phyloP scores from a whole-genome alignment of 23 red algal species.

The Cyanidium caldarium region DNA sequence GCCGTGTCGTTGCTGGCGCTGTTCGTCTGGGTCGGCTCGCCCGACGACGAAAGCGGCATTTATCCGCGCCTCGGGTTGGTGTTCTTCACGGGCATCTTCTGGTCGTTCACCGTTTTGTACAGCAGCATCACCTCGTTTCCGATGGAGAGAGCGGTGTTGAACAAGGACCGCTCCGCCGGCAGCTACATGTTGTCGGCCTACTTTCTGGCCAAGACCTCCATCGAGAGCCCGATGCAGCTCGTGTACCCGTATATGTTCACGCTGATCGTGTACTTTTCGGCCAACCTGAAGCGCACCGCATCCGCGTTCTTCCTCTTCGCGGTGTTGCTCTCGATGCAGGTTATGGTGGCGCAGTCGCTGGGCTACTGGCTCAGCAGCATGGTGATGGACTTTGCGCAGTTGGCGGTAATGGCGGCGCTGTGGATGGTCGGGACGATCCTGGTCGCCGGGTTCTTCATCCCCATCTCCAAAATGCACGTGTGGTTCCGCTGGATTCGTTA shows the following conservation, averaged over 20 bases:
- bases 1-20: conserved; percentile 17
- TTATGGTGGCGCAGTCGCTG: conserved; percentile 38
- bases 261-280: conserved; percentile 26
- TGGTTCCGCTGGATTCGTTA: conserved; percentile 30
- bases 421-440: conserved; percentile 38
- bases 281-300: conserved; percentile 20
- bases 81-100: conserved; percentile 60
- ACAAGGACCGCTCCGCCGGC: conserved; percentile 63
- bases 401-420: conserved; percentile 30
- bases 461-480: conserved; percentile 24
- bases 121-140: conserved; percentile 41
- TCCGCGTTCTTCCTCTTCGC: conserved; percentile 13
- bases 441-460: conserved; percentile 51
- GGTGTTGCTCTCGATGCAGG: conserved; percentile 12
- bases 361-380: conserved; percentile 34
- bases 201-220: conserved; percentile 54
- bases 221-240: conserved; percentile 55
- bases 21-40: conserved; percentile 40
- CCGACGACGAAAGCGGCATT: conserved; percentile 18
- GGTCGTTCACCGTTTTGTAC: conserved; percentile 40
- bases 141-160: conserved; percentile 46
- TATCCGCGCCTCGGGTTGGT: conserved; percentile 34
- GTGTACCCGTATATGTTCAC: conserved; percentile 39
- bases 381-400: conserved; percentile 43
- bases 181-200: conserved; percentile 62